These are phyloP conservation scores for Dipteronia sinensis DNA, from an alignment of 345 rosid genomes.

Conservation along the genomic window DNA sequence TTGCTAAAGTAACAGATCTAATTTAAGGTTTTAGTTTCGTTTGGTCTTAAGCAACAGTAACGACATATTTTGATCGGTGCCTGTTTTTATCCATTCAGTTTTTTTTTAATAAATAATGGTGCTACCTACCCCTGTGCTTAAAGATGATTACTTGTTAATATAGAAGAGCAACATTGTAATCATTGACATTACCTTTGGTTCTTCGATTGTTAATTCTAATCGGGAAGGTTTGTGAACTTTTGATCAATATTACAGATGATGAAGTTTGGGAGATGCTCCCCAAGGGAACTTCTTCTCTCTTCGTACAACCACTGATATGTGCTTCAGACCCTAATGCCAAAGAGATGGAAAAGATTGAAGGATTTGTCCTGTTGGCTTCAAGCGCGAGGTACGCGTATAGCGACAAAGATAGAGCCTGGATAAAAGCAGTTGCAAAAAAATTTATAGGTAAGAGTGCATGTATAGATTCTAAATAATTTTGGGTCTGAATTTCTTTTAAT, in stretches of 20 bases:
- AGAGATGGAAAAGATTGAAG: constrained; percentile 40
- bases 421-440: constrained; percentile 70
- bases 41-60: background rate
- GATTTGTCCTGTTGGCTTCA: constrained; percentile 75
- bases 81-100: background rate
- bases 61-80: background rate
- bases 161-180: background rate
- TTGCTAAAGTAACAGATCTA: background rate
- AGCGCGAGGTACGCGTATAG: constrained; percentile 68
- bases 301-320: constrained; percentile 60
- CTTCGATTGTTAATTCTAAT: background rate
- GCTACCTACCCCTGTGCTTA: background rate
- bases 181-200: constrained; percentile 1
- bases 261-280: constrained; percentile 64
- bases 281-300: constrained; percentile 60
- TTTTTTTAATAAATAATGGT: background rate
- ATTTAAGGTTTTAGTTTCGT: background rate
- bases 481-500: background rate
- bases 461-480: constrained; percentile 27
- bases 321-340: constrained; percentile 23
- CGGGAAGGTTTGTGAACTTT: constrained; percentile 16
- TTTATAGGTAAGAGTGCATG: constrained; percentile 47
- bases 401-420: constrained; percentile 90
- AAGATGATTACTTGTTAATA: background rate
- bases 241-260: constrained; percentile 49